Evolutionary conservation across 208 protist genomes (phyloP), one percentile per base, ranked within the genome.

Genomic region (Blechomonas ayalai): DNA sequence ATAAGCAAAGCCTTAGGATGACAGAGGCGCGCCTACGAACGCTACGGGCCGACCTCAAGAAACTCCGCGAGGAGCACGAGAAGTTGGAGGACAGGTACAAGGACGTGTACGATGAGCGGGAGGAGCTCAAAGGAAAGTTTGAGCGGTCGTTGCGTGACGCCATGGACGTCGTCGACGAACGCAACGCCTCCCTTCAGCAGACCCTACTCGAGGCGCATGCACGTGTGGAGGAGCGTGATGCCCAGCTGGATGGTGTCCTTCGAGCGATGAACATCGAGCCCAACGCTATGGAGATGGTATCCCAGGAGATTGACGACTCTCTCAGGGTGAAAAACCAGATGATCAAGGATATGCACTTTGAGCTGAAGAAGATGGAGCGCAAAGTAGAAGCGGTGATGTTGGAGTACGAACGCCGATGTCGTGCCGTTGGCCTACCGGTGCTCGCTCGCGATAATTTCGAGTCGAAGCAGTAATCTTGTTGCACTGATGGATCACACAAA

Each of bases 271-370:
- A 97, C 36, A 68, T 98, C 0, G 94, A 98, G 60, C 91, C 92
- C 10, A 34, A 65, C 0, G 66, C 84, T 15, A 74, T 97, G 46
- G 69, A 77, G 20, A 28, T 82, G 7, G 80, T 98, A 22, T 83
- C 89, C 1, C 49, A 66, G n/a, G 67, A 92, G 64, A 79, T 98
- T 16, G 95, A 98, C 46, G 61, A 79, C 23, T 73, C 94, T 28
- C 68, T 98, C 31, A 75, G 82, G 31, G 62, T 59, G 10, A 97
- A 97, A 67, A 98, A 98, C 71, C 88, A 88, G 39, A 59, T 81
- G 33, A 97, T 98, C 55, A 88, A 96, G 60, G 92, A 97, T 41
- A 63, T 98, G 23, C 81, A 97, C 59, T 98, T 96, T 76, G 95
- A 98, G 70, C 68, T 98, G 43, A 67, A 70, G 42, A 88, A 88